Conservation (phyloP, 805 yeast species). For the Helenozyma rhizophorensis region DNA sequence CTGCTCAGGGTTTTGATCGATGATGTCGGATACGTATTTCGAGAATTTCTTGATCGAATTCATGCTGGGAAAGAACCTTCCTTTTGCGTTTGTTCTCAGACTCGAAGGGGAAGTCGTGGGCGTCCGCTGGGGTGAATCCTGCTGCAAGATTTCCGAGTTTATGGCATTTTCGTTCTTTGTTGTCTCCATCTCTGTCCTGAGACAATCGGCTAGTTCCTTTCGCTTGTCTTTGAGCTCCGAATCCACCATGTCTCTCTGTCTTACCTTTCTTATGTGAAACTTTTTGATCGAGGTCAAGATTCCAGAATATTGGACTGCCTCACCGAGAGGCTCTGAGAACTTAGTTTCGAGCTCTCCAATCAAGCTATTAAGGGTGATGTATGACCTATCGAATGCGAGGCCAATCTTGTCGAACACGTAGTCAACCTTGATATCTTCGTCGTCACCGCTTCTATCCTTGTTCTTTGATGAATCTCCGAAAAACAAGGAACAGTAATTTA, state of each 20-base stretch:
- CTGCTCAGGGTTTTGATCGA: conserved; percentile 65
- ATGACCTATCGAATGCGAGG: conserved; percentile 72
- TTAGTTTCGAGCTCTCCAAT: conserved; percentile 51
- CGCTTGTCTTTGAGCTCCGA: conserved; percentile 29
- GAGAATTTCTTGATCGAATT: conserved; percentile 44
- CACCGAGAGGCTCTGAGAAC: conserved; percentile 65
- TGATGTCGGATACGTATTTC: conserved; percentile 51
- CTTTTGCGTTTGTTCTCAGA: conserved; percentile 21
- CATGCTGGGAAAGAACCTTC: conserved; percentile 50
- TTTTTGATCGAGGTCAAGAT: conserved; percentile 55
- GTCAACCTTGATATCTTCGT: conserved; percentile 27
- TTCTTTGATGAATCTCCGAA: conserved; percentile 26
- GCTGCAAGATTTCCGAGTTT: conserved; percentile 18
- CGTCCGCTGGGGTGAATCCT: conserved; percentile 8
- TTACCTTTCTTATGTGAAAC: conserved; percentile 45
- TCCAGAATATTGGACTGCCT: conserved; percentile 61
- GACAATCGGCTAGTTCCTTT: conserved; percentile 26
- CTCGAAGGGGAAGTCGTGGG: not conserved
- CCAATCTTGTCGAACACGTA: conserved; percentile 70
- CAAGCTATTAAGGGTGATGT: conserved; percentile 48
- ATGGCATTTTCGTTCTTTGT: conserved; percentile 22
- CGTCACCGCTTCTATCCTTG: conserved; percentile 13
- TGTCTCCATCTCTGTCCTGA: conserved; percentile 28
- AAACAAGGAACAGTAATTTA: conserved; percentile 52
- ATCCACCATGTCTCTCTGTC: conserved; percentile 30